Evolutionary conservation across 768 basidiomycete genomes (phyloP), one percentile per base, ranked within the genome.

Genomic region (Boletus sensibilis): DNA sequence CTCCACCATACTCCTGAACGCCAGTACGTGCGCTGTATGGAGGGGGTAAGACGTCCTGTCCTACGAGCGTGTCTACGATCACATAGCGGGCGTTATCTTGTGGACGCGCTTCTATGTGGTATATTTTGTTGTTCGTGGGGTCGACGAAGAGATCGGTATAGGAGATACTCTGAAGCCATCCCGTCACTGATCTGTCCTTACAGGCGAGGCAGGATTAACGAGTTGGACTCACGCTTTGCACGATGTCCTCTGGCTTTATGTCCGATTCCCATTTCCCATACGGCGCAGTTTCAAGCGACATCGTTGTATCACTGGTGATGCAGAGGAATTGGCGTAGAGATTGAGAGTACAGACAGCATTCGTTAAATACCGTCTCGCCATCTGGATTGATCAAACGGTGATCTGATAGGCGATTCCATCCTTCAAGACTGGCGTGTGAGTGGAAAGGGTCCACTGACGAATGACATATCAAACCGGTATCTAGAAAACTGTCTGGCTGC

Each of bases 1-100:
- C 82, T 13, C 90, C 90, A 0, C 90, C 88, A 50, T 90, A 90
- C 66, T 89, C 88, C 25, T 88, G 82, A 3, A 90, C 87, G 16
- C 76, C 67, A 0, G 81, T 79, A 34, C 81, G 76, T 5, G 76
- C 82, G 65, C 80, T 86, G 78, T 80, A 88, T 0, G 75, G 77
- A 33, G 72, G 64, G 2, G 78, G 79, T 13, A 85, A 76, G 23
- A 88, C 64, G 45, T 91, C 90, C 40, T 69, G 68, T 38, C 53
- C 57, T 5, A 72, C 70, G 25, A 69, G 51, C 0, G 83, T 82
- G 27, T 82, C 73, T 16, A 92, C 79, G 23, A 90, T 70, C 1
- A 85, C 83, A 49, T 65, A 75, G 4, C 89, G 77, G 3, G 81
- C 83, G 1, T 70, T 76, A 43, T 85, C 82, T 5, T 72, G 76